Conservation (phyloP, 192 early-diverging fungal genomes). For the Dissophora ornata region DNA sequence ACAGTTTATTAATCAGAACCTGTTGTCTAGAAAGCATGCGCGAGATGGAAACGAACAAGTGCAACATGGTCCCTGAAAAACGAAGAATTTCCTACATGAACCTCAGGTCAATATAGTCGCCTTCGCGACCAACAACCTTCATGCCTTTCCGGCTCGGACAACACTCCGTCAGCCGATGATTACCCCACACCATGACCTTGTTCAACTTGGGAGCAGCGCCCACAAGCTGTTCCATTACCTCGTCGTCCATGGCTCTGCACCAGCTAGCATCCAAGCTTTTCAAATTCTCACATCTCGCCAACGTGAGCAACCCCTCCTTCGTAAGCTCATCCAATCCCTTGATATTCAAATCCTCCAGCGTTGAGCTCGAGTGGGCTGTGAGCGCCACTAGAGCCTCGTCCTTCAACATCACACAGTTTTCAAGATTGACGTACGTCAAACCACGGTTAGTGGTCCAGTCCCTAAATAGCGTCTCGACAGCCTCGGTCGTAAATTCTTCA, state of each 20-base stretch:
- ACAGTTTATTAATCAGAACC: no score
- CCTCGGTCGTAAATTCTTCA: slow-evolving; percentile 68
- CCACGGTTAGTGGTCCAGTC: slow-evolving; percentile 50
- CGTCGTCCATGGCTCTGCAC: slow-evolving; percentile 81
- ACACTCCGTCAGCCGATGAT: slow-evolving; percentile 70
- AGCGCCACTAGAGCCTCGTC: slow-evolving; percentile 70
- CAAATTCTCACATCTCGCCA: slow-evolving; percentile 57
- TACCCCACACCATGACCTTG: slow-evolving; percentile 78
- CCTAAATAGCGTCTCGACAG: slow-evolving; percentile 60
- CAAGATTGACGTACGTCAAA: slow-evolving; percentile 66
- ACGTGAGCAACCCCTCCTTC: slow-evolving; percentile 53
- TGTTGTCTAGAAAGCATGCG: no score
- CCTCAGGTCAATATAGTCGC: slow-evolving; percentile 59
- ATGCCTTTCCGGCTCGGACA: slow-evolving; percentile 62
- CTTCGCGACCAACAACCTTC: slow-evolving; percentile 65
- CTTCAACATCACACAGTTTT: slow-evolving; percentile 72
- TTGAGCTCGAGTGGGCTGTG: slow-evolving; percentile 67
- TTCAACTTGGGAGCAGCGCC: slow-evolving; percentile 58
- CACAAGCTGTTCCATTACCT: slow-evolving; percentile 70
- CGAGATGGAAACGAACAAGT: no score
- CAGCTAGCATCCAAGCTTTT: slow-evolving; percentile 76
- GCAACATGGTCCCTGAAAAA: no score
- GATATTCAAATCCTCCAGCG: slow-evolving; percentile 67
- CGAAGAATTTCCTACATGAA: slow-evolving; percentile 12
- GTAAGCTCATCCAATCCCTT: slow-evolving; percentile 81